Base-by-base conservation (phyloP, 2,329 filamentous ascomycete genomes). In the Trichoderma lentiforme region DNA sequence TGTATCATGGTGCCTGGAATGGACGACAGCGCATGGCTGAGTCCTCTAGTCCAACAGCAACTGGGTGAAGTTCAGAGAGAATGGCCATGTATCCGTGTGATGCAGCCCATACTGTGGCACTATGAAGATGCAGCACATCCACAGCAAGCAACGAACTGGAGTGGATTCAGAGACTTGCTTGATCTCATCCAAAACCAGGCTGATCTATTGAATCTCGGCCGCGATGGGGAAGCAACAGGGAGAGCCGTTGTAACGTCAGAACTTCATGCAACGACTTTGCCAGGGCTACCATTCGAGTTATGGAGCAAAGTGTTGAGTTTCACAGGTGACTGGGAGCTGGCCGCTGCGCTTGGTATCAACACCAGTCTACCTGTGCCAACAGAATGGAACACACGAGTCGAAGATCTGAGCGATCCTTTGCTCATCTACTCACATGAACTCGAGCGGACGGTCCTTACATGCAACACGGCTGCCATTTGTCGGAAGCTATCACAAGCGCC, bases 301-400 rank as follows among this genome's bases (percentile, higher is more conserved):
- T 97, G 95, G 94, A 92, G 92, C 36, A 92, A 95, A 71, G 92
- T 98, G 62, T 89, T 98, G 57, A 93, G 97, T 74, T 90, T 91
- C 74, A 89, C 94, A 0, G 90, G 90, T 57, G 95, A 98, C 80
- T 98, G 95, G 95, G 95, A 98, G 81, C 85, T 97, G 24, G 92
- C 95, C 11, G 91, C 91, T 75, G 91, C 93, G 0, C 85, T 98
- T 6, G 91, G 92, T 71, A 88, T 98, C 58, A 95, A 92, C 78
- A 94, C 94, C 1, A 94, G 89, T 70, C 84, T 97, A 6, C 87
- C 89, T 1, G 89, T 91, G 73, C 94, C 95, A 0, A 74, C 81
- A 4, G 89, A 93, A 75, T 97, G 94, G 94, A 81, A 81, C 12
- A 79, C 82, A 30, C 86, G 88, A 74, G 88, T 91, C 34, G 86